Percentiles rank a stretch among this genome's conserved stretches.
These are phyloP conservation scores for Arctostaphylos glauca DNA, from an alignment of 148 eudicot genomes.

Conservation along the genomic window DNA sequence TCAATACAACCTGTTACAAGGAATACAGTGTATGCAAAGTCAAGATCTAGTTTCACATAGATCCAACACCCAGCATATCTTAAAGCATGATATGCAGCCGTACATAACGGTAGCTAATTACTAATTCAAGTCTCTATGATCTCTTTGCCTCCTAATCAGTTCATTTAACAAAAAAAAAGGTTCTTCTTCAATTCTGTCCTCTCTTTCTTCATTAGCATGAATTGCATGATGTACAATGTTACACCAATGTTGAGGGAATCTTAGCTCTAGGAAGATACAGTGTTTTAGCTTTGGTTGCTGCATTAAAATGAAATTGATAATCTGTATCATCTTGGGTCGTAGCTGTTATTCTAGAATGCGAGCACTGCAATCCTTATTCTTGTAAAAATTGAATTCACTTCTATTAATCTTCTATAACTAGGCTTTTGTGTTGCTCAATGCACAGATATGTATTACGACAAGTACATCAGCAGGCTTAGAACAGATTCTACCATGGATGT, in stretches of 20 bases:
- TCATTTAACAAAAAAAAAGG: neutral
- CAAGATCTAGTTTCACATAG: neutral
- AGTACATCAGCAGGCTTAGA: constrained; percentile 79
- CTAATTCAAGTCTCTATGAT: neutral
- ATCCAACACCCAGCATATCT: neutral
- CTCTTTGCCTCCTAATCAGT: neutral
- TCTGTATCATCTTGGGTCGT: neutral
- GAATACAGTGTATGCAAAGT: neutral
- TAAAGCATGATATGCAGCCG: neutral
- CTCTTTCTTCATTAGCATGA: neutral
- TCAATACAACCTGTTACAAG: neutral
- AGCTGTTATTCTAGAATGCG: neutral
- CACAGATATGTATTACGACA: constrained; percentile 68
- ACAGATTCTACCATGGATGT: constrained; percentile 92
- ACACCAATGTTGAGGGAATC: too few relatives aligned
- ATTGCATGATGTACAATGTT: too few relatives aligned
- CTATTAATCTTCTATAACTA: neutral
- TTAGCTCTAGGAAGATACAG: neutral
- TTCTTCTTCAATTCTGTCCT: neutral
- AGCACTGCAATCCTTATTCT: neutral
- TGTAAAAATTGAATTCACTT: too few relatives aligned
- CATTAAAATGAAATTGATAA: neutral
- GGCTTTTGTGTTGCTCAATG: constrained; percentile 1
- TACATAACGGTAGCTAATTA: neutral
- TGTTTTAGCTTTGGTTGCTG: neutral